Base-by-base conservation (phyloP, 192 early-diverging fungal genomes). In the Entomortierella lignicola region DNA sequence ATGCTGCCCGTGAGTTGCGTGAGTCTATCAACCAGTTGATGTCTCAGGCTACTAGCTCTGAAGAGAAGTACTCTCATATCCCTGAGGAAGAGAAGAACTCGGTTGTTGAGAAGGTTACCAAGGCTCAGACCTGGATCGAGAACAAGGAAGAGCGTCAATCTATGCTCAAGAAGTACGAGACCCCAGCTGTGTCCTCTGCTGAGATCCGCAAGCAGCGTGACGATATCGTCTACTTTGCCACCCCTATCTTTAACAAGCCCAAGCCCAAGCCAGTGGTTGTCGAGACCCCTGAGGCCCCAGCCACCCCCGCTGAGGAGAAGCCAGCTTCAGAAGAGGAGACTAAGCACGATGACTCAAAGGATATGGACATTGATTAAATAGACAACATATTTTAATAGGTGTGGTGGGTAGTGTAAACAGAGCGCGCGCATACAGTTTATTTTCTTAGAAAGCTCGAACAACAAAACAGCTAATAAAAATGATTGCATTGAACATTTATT, bases 31-130 rank as follows among this genome's bases (percentile, higher is more conserved):
- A 92, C 65, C 86, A 89, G 37, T 91, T 92, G 61, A 84, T 93
- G 42, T 75, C 90, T 47, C 90, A 91, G 71, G 89, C 93, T 27
- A 85, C 87, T 30, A 89, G 89, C 74, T 84, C 84, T 62, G 95
- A 97, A 66, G 96, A 94, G 74, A 90, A 91, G 69, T 97, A 93
- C 79, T 57, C 89, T 57, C 96, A 98, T 85, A 96, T 99, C 81
- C 82, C 91, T 50, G 83, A 85, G 48, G 92, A 90, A 64, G 97
- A 99, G 71, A 85, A 96, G 71, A 89, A 96, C 69, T 89, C 91
- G 68, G 87, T 96, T 69, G 84, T 88, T 27, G 92, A 93, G 63
- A 91, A 92, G 71, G 82, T 86, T 57, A 86, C 94, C 51, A 85
- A 88, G 82, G 92, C 91, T 70, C 89, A 91, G 70, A 85, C 90